Evolutionary conservation across 495 filamentous ascomycete genomes (phyloP).

Genomic region (Lasiosphaeris hirsuta): DNA sequence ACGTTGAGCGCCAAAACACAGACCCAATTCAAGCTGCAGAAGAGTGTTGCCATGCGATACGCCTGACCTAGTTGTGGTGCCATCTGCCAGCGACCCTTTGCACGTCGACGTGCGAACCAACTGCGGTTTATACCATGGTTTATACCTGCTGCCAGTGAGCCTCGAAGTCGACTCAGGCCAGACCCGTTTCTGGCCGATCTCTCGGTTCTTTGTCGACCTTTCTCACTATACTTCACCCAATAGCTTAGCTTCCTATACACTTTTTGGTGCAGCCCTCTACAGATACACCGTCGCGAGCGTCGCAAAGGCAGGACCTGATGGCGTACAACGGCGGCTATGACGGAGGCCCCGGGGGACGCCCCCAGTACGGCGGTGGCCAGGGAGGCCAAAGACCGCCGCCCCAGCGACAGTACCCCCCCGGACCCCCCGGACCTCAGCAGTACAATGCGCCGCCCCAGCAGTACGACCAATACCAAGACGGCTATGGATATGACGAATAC

Average conservation of each 20-base stretch:
- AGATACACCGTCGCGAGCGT: not conserved
- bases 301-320: slow-evolving; percentile 30
- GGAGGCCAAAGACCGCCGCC: slow-evolving; percentile 46
- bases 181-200: not conserved
- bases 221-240: not conserved
- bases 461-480: slow-evolving; percentile 50
- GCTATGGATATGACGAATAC: slow-evolving; percentile 49
- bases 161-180: slow-evolving; percentile 2
- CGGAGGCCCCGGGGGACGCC: slow-evolving; percentile 35
- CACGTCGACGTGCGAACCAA: not conserved
- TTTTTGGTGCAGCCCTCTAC: too few relatives aligned
- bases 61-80: not conserved
- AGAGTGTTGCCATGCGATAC: slow-evolving; percentile 17
- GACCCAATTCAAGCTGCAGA: not conserved
- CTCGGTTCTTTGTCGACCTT: not conserved
- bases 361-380: slow-evolving; percentile 42
- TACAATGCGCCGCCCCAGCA: slow-evolving; percentile 47
- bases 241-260: not conserved
- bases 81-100: not conserved
- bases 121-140: slow-evolving; percentile 1
- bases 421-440: slow-evolving; percentile 40
- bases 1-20: not conserved
- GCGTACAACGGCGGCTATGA: slow-evolving; percentile 48
- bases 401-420: slow-evolving; percentile 38
- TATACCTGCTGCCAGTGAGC: slow-evolving; percentile 4